These are phyloP conservation scores for Jacaranda copaia DNA, from an alignment of 257 asterid genomes.

Conservation along the genomic window DNA sequence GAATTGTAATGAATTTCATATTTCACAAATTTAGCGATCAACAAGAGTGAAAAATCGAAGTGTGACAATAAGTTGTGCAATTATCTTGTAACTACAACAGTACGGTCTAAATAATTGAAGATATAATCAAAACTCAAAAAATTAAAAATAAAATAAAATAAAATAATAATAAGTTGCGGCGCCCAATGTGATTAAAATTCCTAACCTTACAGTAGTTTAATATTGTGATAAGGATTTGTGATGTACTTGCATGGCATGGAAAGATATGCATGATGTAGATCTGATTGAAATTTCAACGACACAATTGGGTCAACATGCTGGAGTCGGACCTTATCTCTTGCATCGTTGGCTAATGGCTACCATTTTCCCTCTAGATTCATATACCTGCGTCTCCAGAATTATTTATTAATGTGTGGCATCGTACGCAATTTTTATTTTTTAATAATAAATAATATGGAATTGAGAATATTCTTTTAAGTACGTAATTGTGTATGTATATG, in stretches of 20 bases:
- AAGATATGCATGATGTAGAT: conserved; percentile 16
- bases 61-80: too few relatives aligned
- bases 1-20: too few relatives aligned
- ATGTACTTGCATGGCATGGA: conserved; percentile 22
- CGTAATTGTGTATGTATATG: too few relatives aligned
- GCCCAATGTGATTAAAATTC: not conserved
- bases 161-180: not conserved
- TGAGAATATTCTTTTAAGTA: not conserved
- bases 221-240: conserved; percentile 29
- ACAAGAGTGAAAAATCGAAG: too few relatives aligned
- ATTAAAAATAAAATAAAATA: not conserved
- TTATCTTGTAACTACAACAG: too few relatives aligned
- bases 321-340: conserved; percentile 33
- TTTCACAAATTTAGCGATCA: too few relatives aligned
- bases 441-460: not conserved
- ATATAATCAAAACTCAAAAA: too few relatives aligned
- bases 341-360: not conserved
- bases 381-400: conserved; percentile 19
- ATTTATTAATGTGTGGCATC: not conserved
- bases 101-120: too few relatives aligned
- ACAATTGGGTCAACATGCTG: conserved; percentile 16
- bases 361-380: conserved; percentile 5
- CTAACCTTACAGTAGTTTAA: not conserved
- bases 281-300: conserved; percentile 1
- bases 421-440: not conserved